These are phyloP conservation scores for Ogataea minuta DNA, from an alignment of 805 yeast species.

Conservation along the genomic window DNA sequence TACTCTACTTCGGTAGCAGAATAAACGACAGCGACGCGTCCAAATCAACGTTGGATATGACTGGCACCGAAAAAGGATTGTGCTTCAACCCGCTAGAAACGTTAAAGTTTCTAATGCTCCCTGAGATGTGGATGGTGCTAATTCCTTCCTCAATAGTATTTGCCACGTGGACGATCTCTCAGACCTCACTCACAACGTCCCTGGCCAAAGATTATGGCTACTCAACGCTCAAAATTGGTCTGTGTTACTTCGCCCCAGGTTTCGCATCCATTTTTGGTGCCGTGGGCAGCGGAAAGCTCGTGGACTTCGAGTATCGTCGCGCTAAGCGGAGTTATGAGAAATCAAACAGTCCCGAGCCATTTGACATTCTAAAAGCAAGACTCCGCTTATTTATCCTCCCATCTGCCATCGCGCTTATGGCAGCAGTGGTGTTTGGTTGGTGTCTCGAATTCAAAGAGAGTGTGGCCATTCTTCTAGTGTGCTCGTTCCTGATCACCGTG, in stretches of 20 bases:
- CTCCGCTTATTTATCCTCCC: conserved; percentile 47
- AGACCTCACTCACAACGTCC: conserved; percentile 62
- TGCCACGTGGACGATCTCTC: conserved; percentile 66
- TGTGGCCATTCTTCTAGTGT: conserved; percentile 55
- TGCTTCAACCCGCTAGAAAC: conserved; percentile 31
- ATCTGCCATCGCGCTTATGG: conserved; percentile 36
- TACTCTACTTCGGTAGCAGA: conserved; percentile 33
- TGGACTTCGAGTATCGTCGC: conserved; percentile 50
- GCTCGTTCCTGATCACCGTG: conserved; percentile 55
- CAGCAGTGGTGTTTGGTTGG: conserved; percentile 68
- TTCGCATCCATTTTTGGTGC: conserved; percentile 63
- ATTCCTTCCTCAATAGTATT: conserved; percentile 62
- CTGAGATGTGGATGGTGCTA: conserved; percentile 43
- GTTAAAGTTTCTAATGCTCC: conserved; percentile 14
- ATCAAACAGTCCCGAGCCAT: conserved; percentile 33
- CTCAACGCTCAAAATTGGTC: conserved; percentile 58
- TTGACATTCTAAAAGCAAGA: conserved; percentile 57
- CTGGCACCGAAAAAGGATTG: background rate
- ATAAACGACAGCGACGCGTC: conserved; percentile 34
- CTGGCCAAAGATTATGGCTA: conserved; percentile 50
- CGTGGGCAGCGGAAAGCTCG: conserved; percentile 50
- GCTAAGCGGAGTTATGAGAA: conserved; percentile 32
- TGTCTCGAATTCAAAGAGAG: conserved; percentile 49
- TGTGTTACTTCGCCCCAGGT: conserved; percentile 75
- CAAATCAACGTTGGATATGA: conserved; percentile 21